Evolutionary conservation across 108 stramenopile species (phyloP).

Genomic region (Seminavis robusta): DNA sequence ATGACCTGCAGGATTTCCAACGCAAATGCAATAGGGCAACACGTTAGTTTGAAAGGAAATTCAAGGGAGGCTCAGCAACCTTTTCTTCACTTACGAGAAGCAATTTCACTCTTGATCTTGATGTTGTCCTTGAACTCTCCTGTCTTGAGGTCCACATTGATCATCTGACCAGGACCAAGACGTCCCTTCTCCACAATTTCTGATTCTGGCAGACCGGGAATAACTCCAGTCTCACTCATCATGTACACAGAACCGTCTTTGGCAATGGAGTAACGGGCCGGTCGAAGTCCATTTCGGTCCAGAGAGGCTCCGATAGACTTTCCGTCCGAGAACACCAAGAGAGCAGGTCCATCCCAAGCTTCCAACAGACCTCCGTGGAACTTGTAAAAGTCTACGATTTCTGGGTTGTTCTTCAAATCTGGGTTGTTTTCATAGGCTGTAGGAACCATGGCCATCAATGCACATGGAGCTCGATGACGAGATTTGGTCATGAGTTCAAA

Average conservation of each 20-base stretch:
- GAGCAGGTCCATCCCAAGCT: slow-evolving; percentile 98
- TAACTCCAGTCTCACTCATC: slow-evolving; percentile 96
- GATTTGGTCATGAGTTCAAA: slow-evolving; percentile 94
- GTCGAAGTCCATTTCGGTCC: slow-evolving; percentile 92
- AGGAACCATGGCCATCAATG: slow-evolving; percentile 87
- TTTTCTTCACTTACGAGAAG: slow-evolving; percentile 54
- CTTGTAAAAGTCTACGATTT: slow-evolving; percentile 96
- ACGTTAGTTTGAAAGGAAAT: background rate
- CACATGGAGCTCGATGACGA: slow-evolving; percentile 88
- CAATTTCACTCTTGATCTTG: slow-evolving; percentile 90
- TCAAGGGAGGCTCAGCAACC: background rate
- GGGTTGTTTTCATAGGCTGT: slow-evolving; percentile 91
- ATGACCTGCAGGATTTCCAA: slow-evolving; percentile 33
- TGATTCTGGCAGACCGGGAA: slow-evolving; percentile 74
- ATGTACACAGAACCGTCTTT: slow-evolving; percentile 92
- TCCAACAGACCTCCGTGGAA: slow-evolving; percentile 94
- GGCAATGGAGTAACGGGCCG: slow-evolving; percentile 89
- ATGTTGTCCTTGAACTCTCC: slow-evolving; percentile 94
- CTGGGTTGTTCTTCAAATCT: slow-evolving; percentile 73
- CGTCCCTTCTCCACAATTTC: slow-evolving; percentile 91
- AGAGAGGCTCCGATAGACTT: slow-evolving; percentile 88
- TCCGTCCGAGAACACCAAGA: slow-evolving; percentile 93
- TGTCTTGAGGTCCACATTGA: slow-evolving; percentile 86
- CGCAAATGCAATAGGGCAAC: background rate
- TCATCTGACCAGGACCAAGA: slow-evolving; percentile 96